phyloP scores from a whole-genome alignment of 805 yeast species.

The Brettanomyces bruxellensis region DNA sequence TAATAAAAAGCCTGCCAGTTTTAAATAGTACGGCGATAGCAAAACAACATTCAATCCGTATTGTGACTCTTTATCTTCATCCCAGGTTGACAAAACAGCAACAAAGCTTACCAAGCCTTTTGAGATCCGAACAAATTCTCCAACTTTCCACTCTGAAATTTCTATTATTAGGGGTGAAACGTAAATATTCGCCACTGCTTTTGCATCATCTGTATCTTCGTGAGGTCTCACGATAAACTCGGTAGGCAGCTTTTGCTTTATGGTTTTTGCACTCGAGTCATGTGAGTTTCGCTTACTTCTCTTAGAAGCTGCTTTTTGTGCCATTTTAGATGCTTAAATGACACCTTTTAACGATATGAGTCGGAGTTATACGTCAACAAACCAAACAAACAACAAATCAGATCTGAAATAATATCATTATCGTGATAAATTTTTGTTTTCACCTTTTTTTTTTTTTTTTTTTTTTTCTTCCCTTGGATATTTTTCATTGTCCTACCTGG shows the following conservation, averaged over 20 bases:
- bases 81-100: conserved; percentile 15
- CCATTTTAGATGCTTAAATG: conserved; percentile 8
- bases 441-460: too few species aligned
- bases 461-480: too few species aligned
- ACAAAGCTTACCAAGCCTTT: conserved; percentile 16
- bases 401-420: too few species aligned
- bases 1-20: conserved; percentile 15
- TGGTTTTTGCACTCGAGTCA: conserved; percentile 5
- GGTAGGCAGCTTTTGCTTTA: conserved; percentile 15
- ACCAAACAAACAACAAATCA: too few species aligned
- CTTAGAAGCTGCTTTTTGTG: conserved; percentile 16
- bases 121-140: conserved; percentile 18
- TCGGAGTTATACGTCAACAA: too few species aligned
- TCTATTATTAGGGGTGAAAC: conserved; percentile 18
- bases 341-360: too few species aligned
- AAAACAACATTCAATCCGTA: conserved; percentile 18
- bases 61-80: conserved; percentile 16
- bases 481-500: too few species aligned
- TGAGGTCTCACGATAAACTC: conserved; percentile 24
- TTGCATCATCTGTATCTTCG: conserved; percentile 1
- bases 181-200: conserved; percentile 11
- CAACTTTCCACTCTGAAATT: conserved; percentile 14
- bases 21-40: conserved; percentile 13
- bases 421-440: too few species aligned
- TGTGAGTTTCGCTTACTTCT: conserved; percentile 8